phyloP scores from a whole-genome alignment of 2,329 filamentous ascomycete species.

The Fusarium hainanense region DNA sequence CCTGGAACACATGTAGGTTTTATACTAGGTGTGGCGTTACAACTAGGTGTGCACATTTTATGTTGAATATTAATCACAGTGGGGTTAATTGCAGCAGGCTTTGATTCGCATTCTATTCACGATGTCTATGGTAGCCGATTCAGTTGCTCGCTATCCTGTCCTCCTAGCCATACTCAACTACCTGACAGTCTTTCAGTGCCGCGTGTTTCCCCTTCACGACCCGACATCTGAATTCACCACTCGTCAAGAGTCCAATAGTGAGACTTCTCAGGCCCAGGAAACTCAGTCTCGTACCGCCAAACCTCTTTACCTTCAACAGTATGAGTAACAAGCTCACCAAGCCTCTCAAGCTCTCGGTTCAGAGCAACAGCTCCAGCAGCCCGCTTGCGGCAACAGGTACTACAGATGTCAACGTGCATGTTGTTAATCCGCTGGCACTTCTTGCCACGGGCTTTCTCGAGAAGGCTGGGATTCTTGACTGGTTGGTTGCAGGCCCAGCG shows the following conservation, averaged over 20 bases:
- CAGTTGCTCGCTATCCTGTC: too few species aligned
- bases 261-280: not conserved
- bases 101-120: too few species aligned
- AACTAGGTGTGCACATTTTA: too few species aligned
- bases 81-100: too few species aligned
- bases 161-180: not conserved
- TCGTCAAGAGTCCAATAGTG: not conserved
- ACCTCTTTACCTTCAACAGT: not conserved
- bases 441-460: not conserved
- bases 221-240: accelerated
- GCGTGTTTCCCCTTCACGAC: accelerated
- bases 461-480: not conserved
- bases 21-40: too few species aligned
- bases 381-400: not conserved
- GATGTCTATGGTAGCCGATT: not conserved
- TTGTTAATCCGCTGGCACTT: not conserved
- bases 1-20: too few species aligned
- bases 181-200: not conserved
- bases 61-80: not conserved
- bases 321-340: not conserved
- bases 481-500: not conserved
- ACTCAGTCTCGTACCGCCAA: not conserved
- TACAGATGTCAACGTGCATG: not conserved
- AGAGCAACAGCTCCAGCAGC: not conserved
- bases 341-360: not conserved